Conservation (phyloP, 75 land plant genomes). For the Larix kaempferi region DNA sequence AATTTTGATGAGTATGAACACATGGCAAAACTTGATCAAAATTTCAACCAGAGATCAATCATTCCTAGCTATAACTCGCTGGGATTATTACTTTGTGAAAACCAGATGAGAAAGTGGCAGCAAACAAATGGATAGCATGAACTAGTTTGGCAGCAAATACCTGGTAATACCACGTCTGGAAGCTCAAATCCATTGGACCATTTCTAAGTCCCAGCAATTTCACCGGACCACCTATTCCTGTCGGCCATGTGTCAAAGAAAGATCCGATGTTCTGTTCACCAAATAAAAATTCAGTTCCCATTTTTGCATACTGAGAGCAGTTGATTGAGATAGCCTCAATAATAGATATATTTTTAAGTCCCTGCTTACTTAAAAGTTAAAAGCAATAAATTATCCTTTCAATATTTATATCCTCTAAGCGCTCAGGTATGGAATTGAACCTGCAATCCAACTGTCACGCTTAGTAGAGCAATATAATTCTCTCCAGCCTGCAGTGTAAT, state of each 20-base stretch:
- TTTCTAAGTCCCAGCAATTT: not conserved
- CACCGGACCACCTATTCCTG: slow-evolving; percentile 9
- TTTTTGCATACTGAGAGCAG: too few species aligned
- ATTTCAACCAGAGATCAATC: too few species aligned
- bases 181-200: slow-evolving; percentile 1
- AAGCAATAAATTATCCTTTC: not conserved
- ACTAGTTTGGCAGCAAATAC: not conserved
- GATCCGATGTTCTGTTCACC: slow-evolving; percentile 5
- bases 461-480: slow-evolving; percentile 52
- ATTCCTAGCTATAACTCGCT: too few species aligned
- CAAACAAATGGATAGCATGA: not conserved
- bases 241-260: slow-evolving; percentile 6
- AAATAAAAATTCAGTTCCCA: not conserved
- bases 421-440: not conserved
- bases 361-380: not conserved
- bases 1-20: not conserved
- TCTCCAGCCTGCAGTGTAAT: slow-evolving; percentile 33
- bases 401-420: not conserved
- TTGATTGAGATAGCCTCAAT: too few species aligned
- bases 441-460: slow-evolving; percentile 70
- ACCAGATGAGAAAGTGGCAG: too few species aligned
- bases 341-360: not conserved
- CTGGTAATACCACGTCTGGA: slow-evolving; percentile 6
- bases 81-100: too few species aligned
- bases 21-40: too few species aligned